These are phyloP conservation scores for Ulvella scutata DNA, from an alignment of 139 green algal species.

Conservation along the genomic window DNA sequence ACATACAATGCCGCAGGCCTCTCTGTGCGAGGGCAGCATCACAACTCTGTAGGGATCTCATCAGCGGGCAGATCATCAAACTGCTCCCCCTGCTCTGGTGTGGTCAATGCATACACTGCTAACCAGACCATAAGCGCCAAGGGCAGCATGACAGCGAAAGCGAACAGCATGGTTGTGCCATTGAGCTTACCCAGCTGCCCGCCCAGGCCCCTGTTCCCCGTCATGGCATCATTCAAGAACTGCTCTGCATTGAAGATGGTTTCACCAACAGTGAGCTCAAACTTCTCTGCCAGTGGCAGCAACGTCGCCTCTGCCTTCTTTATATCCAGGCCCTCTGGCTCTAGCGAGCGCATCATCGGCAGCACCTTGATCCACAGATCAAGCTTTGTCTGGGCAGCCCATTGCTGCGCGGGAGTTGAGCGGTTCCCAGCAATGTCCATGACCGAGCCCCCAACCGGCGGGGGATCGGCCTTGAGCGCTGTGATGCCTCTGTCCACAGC, in stretches of 20 bases:
- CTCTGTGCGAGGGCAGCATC: too few relatives aligned
- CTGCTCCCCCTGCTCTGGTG: background rate
- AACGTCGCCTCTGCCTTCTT: background rate
- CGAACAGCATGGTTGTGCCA: background rate
- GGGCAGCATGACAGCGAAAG: background rate
- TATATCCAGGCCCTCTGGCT: background rate
- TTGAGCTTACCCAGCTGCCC: background rate
- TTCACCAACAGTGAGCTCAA: background rate
- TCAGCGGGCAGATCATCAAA: too few relatives aligned
- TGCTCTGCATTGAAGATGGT: background rate
- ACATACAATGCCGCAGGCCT: too few relatives aligned
- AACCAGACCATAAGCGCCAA: background rate
- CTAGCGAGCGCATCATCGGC: background rate
- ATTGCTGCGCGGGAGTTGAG: background rate
- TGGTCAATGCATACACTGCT: background rate
- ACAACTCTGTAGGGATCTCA: too few relatives aligned
- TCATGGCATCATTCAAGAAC: background rate
- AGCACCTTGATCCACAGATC: background rate
- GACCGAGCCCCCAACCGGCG: background rate
- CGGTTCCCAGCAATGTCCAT: too few relatives aligned
- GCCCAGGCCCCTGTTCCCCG: background rate
- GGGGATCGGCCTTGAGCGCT: background rate
- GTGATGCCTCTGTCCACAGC: background rate
- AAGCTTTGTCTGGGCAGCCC: background rate
- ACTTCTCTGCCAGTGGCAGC: background rate